Evolutionary conservation across 2,329 filamentous ascomycete species (phyloP), one percentile per base, ranked within the genome.

Genomic region (Mycosphaerelloides madeirae): DNA sequence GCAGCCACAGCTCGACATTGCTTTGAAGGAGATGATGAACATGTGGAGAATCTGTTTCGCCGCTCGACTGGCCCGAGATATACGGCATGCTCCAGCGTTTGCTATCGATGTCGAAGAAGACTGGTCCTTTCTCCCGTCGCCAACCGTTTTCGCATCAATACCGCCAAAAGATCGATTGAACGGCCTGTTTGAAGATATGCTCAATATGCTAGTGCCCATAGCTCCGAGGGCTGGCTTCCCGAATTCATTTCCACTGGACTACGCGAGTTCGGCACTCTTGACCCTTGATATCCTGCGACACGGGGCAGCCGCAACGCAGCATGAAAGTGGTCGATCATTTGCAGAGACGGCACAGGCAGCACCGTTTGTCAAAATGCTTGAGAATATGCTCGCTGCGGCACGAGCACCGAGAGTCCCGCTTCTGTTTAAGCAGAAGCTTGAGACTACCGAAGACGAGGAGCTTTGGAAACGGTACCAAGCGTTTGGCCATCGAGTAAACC

Each of bases 111-210:
- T 41, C 22, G 14, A 46, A 15, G 11, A 6, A 2, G 50, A 53
- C 18, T 55, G 53, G 53, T 44, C 25, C 15, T 55, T 55, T 34
- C 38, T 55, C 12, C 53, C 53, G n/a, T 31, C 50, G 37, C 12
- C 37, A 12, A 31, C 20, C 31, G 36, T 42, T 6, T 55, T 55
- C 37, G 39, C 29, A 16, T 29, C 37, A 5, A 37, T 20, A 38
- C 35, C 44, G 22, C 25, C 36, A 14, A 25, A 38, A 29, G 37
- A 29, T 12, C 20, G 29, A n/a, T 43, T 43, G 18, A 39, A 36
- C 18, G 33, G 33, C 29, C 29, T 41, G 32, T 48, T 55, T 18
- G 45, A 49, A 38, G 35, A 46, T 13, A 49, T 51, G 48, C 38
- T 55, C n/a, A 22, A 15, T 19, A 43, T 49, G 33, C 32, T 55